A percentile compares a stretch with the other conserved stretches of the same genome.
Evolutionary conservation across 1,284 basidiomycete species (phyloP).

Genomic region (Ceratobasidium sp.): DNA sequence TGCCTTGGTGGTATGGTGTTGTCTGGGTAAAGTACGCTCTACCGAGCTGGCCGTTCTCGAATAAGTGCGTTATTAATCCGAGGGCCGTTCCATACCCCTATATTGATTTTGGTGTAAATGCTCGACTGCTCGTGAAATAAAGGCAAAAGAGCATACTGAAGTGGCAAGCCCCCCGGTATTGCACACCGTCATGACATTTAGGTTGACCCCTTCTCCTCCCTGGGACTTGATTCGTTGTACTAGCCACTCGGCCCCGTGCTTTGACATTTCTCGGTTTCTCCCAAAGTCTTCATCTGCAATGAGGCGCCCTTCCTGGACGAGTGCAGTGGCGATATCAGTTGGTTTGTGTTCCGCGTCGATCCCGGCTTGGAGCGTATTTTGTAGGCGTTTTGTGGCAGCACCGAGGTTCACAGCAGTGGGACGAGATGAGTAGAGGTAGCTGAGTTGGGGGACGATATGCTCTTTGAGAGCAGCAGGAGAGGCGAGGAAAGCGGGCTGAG

Average conservation of each 20-base stretch:
- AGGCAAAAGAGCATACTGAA: conserved; percentile 66
- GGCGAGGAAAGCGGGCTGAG: conserved; percentile 62
- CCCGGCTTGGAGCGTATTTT: conserved; percentile 57
- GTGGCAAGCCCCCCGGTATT: conserved; percentile 94
- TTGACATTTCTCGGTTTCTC: conserved; percentile 83
- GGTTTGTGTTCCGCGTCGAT: conserved; percentile 57
- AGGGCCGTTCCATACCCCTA: conserved; percentile 94
- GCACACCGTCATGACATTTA: conserved; percentile 93
- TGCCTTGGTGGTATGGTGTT: conserved; percentile 86
- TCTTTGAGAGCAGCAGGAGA: conserved; percentile 62
- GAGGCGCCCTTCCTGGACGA: conserved; percentile 70
- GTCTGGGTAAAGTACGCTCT: conserved; percentile 92
- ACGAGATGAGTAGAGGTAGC: conserved; percentile 83
- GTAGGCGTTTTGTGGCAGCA: conserved; percentile 79
- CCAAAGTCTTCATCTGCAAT: conserved; percentile 87
- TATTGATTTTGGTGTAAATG: conserved; percentile 32
- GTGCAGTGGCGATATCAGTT: conserved; percentile 63
- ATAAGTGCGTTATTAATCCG: conserved; percentile 89
- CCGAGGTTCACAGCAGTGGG: conserved; percentile 95
- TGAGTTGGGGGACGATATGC: conserved; percentile 68
- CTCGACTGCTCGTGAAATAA: background rate
- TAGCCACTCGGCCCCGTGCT: conserved; percentile 86
- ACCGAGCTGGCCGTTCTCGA: conserved; percentile 78
- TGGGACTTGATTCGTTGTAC: conserved; percentile 63
- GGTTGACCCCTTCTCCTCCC: conserved; percentile 57